phyloP scores from a whole-genome alignment of 228 moss, liverwort and hornwort genomes.

The Sphagnum magellanicum region DNA sequence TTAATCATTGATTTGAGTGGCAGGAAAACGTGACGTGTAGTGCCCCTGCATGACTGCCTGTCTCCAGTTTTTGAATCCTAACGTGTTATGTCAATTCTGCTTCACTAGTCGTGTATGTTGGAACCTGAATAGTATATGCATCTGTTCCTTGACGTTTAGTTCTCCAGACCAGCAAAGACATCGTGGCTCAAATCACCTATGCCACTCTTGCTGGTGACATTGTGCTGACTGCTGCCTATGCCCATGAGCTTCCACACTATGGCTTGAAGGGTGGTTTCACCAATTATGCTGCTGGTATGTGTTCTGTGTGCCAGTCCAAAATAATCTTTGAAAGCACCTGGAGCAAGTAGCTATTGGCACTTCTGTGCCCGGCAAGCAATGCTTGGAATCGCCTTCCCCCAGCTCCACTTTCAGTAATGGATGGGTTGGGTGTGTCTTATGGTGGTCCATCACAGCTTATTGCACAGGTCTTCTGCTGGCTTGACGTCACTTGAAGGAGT shows the following conservation, averaged over 20 bases:
- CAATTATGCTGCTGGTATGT: slow-evolving; percentile 32
- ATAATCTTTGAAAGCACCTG: neutral
- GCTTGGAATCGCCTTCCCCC: too few species aligned
- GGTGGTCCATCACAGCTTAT: slow-evolving; percentile 23
- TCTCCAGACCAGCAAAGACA: slow-evolving; percentile 34
- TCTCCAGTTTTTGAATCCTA: too few species aligned
- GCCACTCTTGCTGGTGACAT: slow-evolving; percentile 46
- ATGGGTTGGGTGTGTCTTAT: neutral
- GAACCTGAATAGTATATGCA: neutral
- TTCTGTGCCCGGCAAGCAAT: too few species aligned
- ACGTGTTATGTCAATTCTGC: too few species aligned
- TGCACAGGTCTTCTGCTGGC: slow-evolving; percentile 47
- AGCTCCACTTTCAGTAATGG: too few species aligned
- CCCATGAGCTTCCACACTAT: slow-evolving; percentile 38
- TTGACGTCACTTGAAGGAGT: slow-evolving; percentile 23
- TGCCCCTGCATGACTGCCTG: too few species aligned
- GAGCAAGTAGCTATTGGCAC: too few species aligned
- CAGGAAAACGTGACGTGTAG: too few species aligned
- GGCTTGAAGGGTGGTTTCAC: slow-evolving; percentile 26
- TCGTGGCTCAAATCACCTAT: slow-evolving; percentile 38
- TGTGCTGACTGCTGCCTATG: slow-evolving; percentile 26
- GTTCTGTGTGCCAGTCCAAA: too few species aligned
- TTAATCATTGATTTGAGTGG: too few species aligned
- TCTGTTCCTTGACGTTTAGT: neutral
- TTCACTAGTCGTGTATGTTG: too few species aligned